A percentile compares a stretch with the other conserved stretches of the same genome.
Conservation (phyloP, 441 rosid genomes). For the Populus hybrid region DNA sequence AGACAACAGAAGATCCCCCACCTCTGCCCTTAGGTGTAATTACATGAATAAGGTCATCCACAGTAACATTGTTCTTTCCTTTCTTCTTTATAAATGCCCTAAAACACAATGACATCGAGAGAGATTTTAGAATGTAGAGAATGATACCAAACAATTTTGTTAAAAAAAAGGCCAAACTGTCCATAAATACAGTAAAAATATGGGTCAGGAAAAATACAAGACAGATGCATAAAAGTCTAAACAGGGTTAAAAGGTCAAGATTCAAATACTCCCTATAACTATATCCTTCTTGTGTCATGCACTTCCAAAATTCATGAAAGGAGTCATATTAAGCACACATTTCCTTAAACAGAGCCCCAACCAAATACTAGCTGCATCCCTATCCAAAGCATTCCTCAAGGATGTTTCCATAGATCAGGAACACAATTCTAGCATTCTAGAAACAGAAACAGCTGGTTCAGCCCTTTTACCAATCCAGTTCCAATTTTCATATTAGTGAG, state of each 20-base stretch:
- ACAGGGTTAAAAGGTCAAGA: background rate
- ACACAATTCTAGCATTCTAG: background rate
- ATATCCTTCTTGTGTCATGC: background rate
- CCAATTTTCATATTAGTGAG: background rate
- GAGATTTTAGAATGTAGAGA: background rate
- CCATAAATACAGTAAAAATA: background rate
- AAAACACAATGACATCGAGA: constrained; percentile 4
- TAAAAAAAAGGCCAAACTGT: background rate
- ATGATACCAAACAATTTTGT: background rate
- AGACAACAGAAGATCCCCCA: constrained; percentile 4
- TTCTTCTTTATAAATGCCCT: constrained; percentile 77
- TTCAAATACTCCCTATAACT: background rate
- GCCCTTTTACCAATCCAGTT: background rate
- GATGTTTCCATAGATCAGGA: background rate
- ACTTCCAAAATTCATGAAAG: background rate
- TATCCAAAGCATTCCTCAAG: background rate
- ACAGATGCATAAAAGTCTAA: background rate
- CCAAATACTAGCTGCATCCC: background rate
- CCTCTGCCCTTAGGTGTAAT: constrained; percentile 93
- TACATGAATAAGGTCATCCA: constrained; percentile 72
- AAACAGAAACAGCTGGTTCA: background rate
- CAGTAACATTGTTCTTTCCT: constrained; percentile 72
- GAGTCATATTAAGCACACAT: background rate
- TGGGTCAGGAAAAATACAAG: background rate
- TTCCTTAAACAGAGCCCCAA: background rate